Evolutionary conservation across 2,329 filamentous ascomycete species (phyloP), one percentile per base, ranked within the genome.

Genomic region (Claviceps purpurea): DNA sequence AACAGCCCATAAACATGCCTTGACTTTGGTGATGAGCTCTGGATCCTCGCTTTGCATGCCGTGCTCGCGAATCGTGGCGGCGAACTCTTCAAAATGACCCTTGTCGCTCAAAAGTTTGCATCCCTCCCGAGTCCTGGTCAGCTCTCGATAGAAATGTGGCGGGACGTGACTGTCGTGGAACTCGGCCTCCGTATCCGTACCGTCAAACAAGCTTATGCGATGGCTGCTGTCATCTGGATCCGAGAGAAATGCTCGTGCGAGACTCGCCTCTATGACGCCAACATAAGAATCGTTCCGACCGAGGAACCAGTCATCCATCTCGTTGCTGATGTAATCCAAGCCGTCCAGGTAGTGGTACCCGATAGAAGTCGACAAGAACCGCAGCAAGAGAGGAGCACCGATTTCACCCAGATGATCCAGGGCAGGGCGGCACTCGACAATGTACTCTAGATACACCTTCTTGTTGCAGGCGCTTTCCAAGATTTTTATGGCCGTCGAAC

Each of bases 301-400:
- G 34, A 98, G 75, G 64, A 97, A 98, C 93, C 93, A 98, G 69
- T 98, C 94, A 60, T 98, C 93, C 93, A 98, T 98, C 66, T 98
- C 94, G 64, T 95, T 93, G 56, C 90, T 96, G 67, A 98, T 98
- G 65, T 98, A 98, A 70, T 98, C 94, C 44, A 98, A 74, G 0
- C 90, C 93, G 63, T 97, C 89, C 5, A 98, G 76, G 67, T 98
- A 98, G 67, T 97, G 90, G 63, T 98, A 98, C 49, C 93, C 93
- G 53, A 96, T 91, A 2, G 90, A 96, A 0, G 91, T 97, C 0
- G 90, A 96, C 51, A 98, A 68, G 67, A 98, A 98, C 42, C 93
- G 85, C 50, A 98, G 73, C 4, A 98, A 77, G 22, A 98, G 73
- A 1, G 94, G 93, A 16, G 94, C 93, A 2, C 93, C 93, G 56